Conservation (phyloP, 2,329 filamentous ascomycete genomes). For the Penicillium sp. region DNA sequence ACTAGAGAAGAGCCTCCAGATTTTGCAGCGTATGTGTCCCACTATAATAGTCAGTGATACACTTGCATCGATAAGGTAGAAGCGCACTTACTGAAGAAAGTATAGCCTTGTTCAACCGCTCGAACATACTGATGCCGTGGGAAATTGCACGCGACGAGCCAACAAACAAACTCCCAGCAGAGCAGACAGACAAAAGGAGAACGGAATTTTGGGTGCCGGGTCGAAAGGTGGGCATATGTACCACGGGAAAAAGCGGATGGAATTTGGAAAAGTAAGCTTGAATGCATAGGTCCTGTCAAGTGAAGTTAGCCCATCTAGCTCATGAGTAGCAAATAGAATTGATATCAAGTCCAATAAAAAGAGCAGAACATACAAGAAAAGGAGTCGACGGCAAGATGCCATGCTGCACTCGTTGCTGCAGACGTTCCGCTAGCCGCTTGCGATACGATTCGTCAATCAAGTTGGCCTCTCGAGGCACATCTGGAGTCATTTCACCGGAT, state of each 20-base stretch:
- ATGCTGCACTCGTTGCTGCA: constrained; percentile 15
- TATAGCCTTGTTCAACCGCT: constrained; percentile 27
- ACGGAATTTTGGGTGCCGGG: constrained; percentile 20
- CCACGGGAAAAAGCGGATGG: constrained; percentile 25
- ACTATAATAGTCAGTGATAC: constrained; percentile 4
- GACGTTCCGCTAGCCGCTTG: constrained; percentile 10
- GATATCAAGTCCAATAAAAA: background rate
- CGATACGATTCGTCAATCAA: constrained; percentile 18
- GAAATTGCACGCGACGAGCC: constrained; percentile 20
- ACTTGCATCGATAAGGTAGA: no score
- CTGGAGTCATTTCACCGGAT: constrained; percentile 7
- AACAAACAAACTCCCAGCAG: constrained; percentile 24
- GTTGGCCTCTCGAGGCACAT: background rate
- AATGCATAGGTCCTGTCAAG: constrained; percentile 24
- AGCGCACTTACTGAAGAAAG: constrained; percentile 14
- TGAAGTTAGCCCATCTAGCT: background rate
- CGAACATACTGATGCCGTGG: constrained; percentile 27
- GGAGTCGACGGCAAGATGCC: constrained; percentile 18
- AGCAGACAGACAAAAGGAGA: constrained; percentile 28
- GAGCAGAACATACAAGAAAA: constrained; percentile 17
- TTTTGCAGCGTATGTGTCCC: constrained; percentile 12
- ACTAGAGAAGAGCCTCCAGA: background rate
- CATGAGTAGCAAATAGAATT: background rate
- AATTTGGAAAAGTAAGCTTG: constrained; percentile 27
- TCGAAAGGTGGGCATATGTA: constrained; percentile 27